Percentiles rank a stretch among this genome's conserved stretches.
Conservation (phyloP, 176 grass and related monocot genomes). For the Zoysia japonica region DNA sequence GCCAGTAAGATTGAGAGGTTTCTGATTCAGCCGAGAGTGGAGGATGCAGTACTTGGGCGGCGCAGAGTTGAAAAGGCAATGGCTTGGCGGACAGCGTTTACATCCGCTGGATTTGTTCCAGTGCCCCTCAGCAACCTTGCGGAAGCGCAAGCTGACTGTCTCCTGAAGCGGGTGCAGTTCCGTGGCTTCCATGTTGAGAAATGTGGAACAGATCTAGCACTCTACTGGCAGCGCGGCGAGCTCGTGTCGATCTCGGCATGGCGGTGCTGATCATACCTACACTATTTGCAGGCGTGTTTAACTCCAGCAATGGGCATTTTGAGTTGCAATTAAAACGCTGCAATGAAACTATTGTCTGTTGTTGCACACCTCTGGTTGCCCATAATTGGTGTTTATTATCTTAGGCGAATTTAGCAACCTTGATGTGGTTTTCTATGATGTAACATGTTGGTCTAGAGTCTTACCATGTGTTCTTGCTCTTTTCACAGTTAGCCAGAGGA, state of each 20-base stretch:
- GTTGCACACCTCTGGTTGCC: conserved; percentile 30
- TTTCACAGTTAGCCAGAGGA: conserved; percentile 18
- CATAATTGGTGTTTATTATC: conserved; percentile 14
- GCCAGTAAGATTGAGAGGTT: conserved; percentile 58
- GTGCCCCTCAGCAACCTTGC: conserved; percentile 62
- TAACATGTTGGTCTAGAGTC: conserved; percentile 31
- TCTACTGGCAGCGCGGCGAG: conserved; percentile 77
- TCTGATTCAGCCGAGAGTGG: conserved; percentile 56
- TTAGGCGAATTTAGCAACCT: conserved; percentile 29
- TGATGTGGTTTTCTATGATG: conserved; percentile 17
- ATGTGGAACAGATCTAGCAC: conserved; percentile 49
- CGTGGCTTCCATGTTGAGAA: conserved; percentile 69
- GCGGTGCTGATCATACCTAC: conserved; percentile 61
- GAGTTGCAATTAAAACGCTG: conserved; percentile 31
- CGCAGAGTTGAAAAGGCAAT: conserved; percentile 39
- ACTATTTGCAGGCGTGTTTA: conserved; percentile 47
- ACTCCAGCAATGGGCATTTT: conserved; percentile 36
- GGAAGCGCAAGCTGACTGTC: conserved; percentile 63
- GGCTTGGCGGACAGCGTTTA: conserved; percentile 50
- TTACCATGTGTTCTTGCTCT: conserved; percentile 10
- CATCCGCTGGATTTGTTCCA: conserved; percentile 50
- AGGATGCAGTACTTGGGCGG: conserved; percentile 51
- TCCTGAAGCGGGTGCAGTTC: conserved; percentile 64
- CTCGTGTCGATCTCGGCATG: conserved; percentile 78
- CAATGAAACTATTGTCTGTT: conserved; percentile 32